phyloP scores from a whole-genome alignment of 768 basidiomycete genomes.

The Agaricus sinodeliciosus region DNA sequence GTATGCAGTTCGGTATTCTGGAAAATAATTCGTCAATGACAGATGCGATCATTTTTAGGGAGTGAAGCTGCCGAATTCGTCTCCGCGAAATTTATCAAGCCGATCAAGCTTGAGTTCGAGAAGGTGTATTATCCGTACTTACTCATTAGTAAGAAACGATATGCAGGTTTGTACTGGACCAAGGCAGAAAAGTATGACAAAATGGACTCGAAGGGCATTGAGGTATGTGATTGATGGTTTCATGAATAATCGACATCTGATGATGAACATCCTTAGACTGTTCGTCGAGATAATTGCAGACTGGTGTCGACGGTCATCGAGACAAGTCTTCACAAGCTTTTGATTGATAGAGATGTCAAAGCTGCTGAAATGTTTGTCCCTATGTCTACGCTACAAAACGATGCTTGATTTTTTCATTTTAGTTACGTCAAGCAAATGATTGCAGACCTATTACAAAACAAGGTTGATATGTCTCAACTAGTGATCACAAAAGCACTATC shows the following conservation, averaged over 20 bases:
- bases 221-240: conserved; percentile 45
- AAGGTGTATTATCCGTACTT: conserved; percentile 99
- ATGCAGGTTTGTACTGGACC: conserved; percentile 98
- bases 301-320: conserved; percentile 97
- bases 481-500: conserved; percentile 97
- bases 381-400: background rate
- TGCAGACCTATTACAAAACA: conserved; percentile 91
- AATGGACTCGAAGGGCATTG: conserved; percentile 99
- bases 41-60: conserved; percentile 37
- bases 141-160: conserved; percentile 97
- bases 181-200: conserved; percentile 93
- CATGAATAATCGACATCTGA: background rate
- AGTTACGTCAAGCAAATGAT: conserved; percentile 94
- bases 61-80: conserved; percentile 91
- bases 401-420: conserved; percentile 8
- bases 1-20: conserved; percentile 34
- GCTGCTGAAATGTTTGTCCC: conserved; percentile 83
- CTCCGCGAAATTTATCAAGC: conserved; percentile 84
- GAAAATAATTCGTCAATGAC: background rate
- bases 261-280: conserved; percentile 53
- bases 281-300: conserved; percentile 97
- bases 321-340: conserved; percentile 96
- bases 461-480: conserved; percentile 96
- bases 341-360: conserved; percentile 91
- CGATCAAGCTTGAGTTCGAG: conserved; percentile 98